Conservation (phyloP, 2,329 filamentous ascomycete genomes). For the Monilinia fructicola region DNA sequence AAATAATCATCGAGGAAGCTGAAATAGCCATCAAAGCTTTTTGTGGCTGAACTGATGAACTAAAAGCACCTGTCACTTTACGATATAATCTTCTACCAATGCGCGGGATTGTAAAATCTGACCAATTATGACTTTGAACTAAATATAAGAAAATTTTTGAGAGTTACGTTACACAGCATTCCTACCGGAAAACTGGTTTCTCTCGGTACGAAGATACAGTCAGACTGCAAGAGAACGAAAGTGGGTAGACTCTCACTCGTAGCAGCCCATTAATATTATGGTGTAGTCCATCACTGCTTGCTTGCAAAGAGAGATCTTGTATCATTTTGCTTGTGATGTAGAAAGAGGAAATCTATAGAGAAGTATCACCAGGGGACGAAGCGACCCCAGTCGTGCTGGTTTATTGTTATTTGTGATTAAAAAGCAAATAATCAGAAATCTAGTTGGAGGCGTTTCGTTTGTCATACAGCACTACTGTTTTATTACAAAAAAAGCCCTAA, state of each 20-base stretch:
- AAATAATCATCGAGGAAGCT: neutral
- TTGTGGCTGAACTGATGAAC: neutral
- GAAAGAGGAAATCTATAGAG: neutral
- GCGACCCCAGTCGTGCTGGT: too few species aligned
- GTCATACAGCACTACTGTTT: neutral
- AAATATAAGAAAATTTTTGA: neutral
- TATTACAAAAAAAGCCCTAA: neutral
- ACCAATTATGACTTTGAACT: neutral
- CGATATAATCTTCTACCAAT: neutral
- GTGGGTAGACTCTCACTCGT: constrained; percentile 1
- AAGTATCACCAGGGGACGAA: neutral
- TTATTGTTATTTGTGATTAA: too few species aligned
- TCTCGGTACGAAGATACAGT: neutral
- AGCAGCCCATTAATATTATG: neutral
- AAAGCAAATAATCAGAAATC: neutral
- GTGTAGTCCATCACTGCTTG: neutral
- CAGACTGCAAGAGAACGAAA: neutral
- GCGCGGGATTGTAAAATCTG: neutral
- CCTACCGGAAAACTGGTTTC: neutral
- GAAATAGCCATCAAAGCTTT: constrained; percentile 8
- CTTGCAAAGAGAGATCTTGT: neutral
- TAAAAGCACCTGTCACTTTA: neutral
- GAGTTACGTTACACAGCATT: neutral
- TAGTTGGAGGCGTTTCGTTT: neutral
- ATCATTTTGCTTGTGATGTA: neutral